These are phyloP conservation scores for Suillus occidentalis DNA, from an alignment of 768 basidiomycete species.

Conservation along the genomic window DNA sequence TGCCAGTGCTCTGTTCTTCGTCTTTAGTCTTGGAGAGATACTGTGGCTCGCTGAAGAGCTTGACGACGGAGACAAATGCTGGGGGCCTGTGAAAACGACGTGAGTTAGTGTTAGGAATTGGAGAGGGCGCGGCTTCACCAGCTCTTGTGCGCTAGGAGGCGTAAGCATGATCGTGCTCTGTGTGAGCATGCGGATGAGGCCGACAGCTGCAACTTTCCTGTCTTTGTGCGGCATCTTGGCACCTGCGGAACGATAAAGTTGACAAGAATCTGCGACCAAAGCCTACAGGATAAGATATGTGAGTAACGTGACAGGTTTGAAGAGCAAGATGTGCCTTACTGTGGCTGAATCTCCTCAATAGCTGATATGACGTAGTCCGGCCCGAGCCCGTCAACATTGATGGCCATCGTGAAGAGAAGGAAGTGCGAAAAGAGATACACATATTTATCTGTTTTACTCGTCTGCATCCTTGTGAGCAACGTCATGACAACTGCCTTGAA, in stretches of 20 bases:
- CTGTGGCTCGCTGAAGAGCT: constrained; percentile 78
- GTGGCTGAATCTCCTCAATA: constrained; percentile 81
- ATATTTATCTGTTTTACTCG: constrained; percentile 87
- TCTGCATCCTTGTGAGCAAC: constrained; percentile 82
- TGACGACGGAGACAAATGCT: constrained; percentile 66
- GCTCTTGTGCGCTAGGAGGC: constrained; percentile 54
- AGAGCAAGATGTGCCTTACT: constrained; percentile 45
- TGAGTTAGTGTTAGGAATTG: background rate
- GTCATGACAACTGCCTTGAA: constrained; percentile 74
- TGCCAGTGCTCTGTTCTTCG: constrained; percentile 50
- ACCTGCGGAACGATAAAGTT: constrained; percentile 81
- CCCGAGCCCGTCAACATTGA: constrained; percentile 69
- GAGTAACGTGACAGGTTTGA: constrained; percentile 6
- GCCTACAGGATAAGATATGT: constrained; percentile 32
- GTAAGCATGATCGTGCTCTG: constrained; percentile 70
- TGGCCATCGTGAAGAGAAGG: constrained; percentile 70
- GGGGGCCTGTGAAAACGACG: constrained; percentile 52
- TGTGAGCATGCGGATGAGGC: constrained; percentile 76
- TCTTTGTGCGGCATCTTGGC: constrained; percentile 77
- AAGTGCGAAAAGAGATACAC: constrained; percentile 81
- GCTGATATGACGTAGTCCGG: constrained; percentile 80
- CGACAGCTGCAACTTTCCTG: constrained; percentile 81
- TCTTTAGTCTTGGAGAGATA: constrained; percentile 47
- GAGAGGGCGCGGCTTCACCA: constrained; percentile 52
- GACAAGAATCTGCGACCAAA: constrained; percentile 78